phyloP scores from a whole-genome alignment of 2,329 filamentous ascomycete species.

The Pseudogymnoascus destructans region DNA sequence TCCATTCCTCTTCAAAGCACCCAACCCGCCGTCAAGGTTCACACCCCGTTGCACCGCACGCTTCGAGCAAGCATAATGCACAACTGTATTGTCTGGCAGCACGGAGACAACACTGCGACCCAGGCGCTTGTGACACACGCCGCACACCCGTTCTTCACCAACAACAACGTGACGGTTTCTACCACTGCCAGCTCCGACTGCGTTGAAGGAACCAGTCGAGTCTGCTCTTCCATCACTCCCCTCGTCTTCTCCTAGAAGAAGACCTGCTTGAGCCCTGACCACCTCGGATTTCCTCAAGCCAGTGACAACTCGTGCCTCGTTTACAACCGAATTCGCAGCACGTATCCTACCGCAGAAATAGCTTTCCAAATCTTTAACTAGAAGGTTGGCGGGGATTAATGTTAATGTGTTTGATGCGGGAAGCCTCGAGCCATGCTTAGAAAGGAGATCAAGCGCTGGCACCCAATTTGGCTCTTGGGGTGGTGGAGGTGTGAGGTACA shows the following conservation, averaged over 20 bases:
- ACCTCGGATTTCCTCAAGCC: conserved; percentile 67
- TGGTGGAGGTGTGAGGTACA: conserved; percentile 73
- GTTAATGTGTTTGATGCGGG: conserved; percentile 76
- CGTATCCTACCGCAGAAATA: conserved; percentile 91
- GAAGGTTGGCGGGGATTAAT: conserved; percentile 69
- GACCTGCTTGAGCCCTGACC: conserved; percentile 58
- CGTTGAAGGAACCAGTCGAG: neutral
- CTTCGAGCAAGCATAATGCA: conserved; percentile 68
- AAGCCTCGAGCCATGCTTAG: conserved; percentile 80
- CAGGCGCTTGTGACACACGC: conserved; percentile 84
- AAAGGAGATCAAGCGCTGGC: conserved; percentile 77
- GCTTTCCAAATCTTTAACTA: conserved; percentile 65
- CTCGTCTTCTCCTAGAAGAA: conserved; percentile 60
- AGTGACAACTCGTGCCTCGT: conserved; percentile 65
- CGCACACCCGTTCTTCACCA: conserved; percentile 77
- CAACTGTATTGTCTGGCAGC: conserved; percentile 67
- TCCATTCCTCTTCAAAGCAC: neutral
- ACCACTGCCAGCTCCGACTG: conserved; percentile 39
- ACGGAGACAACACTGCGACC: conserved; percentile 86
- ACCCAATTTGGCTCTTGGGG: conserved; percentile 59
- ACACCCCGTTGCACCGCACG: conserved; percentile 29
- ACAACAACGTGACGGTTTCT: conserved; percentile 62
- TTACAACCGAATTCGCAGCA: conserved; percentile 67
- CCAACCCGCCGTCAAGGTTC: neutral
- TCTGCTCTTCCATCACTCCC: conserved; percentile 33